phyloP scores from a whole-genome alignment of 2,329 filamentous ascomycete genomes.

The Penicillium brasilianum region DNA sequence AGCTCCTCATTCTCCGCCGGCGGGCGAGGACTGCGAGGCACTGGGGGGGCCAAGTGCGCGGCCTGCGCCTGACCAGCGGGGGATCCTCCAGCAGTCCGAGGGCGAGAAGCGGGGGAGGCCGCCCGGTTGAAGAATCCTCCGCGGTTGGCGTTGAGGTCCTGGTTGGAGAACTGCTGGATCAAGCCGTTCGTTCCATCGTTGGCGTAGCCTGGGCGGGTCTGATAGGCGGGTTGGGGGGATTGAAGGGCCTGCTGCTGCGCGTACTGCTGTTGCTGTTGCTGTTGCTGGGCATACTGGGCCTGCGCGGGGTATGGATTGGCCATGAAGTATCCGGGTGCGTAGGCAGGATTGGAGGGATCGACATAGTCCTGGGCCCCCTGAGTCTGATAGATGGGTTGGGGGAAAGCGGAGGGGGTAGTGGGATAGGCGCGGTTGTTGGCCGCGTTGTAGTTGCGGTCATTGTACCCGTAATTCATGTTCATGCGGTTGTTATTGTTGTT shows the following conservation, averaged over 20 bases:
- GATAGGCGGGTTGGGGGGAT: conserved; percentile 61
- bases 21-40: conserved; percentile 62
- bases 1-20: conserved; percentile 72
- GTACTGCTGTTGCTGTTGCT: conserved; percentile 60
- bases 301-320: conserved; percentile 64
- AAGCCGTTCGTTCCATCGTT: conserved; percentile 89
- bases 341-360: conserved; percentile 53
- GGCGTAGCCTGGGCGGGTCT: conserved; percentile 57
- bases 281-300: conserved; percentile 45
- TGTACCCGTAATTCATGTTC: conserved; percentile 58
- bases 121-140: conserved; percentile 72
- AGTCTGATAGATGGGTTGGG: conserved; percentile 79
- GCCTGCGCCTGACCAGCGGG: conserved; percentile 62
- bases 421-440: conserved; percentile 73
- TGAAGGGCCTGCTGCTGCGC: conserved; percentile 57
- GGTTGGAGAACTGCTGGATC: conserved; percentile 94
- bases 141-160: conserved; percentile 81
- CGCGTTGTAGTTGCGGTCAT: conserved; percentile 67
- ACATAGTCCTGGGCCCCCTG: conserved; percentile 66
- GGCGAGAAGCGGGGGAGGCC: conserved; percentile 73
- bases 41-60: conserved; percentile 71
- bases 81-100: conserved; percentile 76
- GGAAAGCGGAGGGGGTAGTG: conserved; percentile 93
- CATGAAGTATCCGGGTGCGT: conserved; percentile 63
- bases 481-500: conserved; percentile 63